These are phyloP conservation scores for Sclerotinia trifoliorum DNA, from an alignment of 2,329 filamentous ascomycete genomes.

Conservation along the genomic window DNA sequence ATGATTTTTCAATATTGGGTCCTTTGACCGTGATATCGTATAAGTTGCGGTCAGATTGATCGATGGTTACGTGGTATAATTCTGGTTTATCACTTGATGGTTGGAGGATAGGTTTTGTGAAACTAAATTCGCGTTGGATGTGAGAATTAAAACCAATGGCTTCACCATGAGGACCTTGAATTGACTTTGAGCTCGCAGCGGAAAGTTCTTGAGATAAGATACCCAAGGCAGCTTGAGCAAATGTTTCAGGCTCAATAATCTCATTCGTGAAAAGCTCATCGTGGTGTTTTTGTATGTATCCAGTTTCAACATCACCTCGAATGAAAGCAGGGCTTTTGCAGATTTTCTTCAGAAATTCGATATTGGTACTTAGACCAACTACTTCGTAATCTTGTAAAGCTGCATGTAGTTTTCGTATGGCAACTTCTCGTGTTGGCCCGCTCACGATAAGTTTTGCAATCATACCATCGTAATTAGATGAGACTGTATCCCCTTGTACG, in stretches of 20 bases:
- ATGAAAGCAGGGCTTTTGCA: conserved; percentile 82
- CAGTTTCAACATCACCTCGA: conserved; percentile 86
- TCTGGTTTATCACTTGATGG: conserved; percentile 22
- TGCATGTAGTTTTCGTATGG: conserved; percentile 76
- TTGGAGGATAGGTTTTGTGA: conserved; percentile 25
- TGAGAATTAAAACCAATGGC: conserved; percentile 51
- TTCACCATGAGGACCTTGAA: conserved; percentile 45
- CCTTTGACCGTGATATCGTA: conserved; percentile 49
- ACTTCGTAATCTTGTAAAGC: conserved; percentile 89
- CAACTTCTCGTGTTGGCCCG: conserved; percentile 72
- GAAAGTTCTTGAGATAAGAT: conserved; percentile 55
- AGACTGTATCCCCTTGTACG: conserved; percentile 85
- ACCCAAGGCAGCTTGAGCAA: conserved; percentile 82
- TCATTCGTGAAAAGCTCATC: conserved; percentile 71
- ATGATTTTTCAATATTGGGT: conserved; percentile 43
- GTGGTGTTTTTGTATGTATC: conserved; percentile 88
- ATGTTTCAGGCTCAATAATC: conserved; percentile 66
- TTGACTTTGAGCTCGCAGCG: conserved; percentile 32
- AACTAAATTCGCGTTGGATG: conserved; percentile 35
- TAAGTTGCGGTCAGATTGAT: conserved; percentile 39
- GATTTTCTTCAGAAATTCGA: conserved; percentile 90
- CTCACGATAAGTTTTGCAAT: conserved; percentile 96
- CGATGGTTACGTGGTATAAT: conserved; percentile 33
- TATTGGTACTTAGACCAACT: conserved; percentile 89
- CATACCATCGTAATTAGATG: conserved; percentile 97